These are phyloP conservation scores for Elongisporangium senticosum DNA, from an alignment of 352 stramenopile genomes.

Conservation along the genomic window DNA sequence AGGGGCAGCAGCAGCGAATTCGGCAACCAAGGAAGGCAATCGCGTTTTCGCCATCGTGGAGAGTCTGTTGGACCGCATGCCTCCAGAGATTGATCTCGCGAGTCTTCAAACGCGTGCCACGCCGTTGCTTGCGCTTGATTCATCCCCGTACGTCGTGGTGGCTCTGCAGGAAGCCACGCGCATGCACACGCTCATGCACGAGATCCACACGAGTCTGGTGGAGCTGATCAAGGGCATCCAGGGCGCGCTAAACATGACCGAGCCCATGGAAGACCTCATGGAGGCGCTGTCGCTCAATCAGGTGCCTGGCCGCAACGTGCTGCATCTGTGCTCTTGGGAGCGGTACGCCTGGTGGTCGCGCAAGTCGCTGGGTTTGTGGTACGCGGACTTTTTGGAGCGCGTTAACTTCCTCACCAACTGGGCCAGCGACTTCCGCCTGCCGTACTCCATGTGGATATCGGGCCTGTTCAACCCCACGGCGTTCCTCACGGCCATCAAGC, in stretches of 20 bases:
- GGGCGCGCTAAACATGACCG: slow-evolving; percentile 84
- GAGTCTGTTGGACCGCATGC: slow-evolving; percentile 50
- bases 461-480: slow-evolving; percentile 79
- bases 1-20: slow-evolving; percentile 6
- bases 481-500: slow-evolving; percentile 84
- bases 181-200: slow-evolving; percentile 61
- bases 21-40: slow-evolving; percentile 21
- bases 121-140: slow-evolving; percentile 48
- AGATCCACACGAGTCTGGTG: slow-evolving; percentile 55
- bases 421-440: slow-evolving; percentile 61
- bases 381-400: slow-evolving; percentile 73
- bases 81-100: slow-evolving; percentile 48
- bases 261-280: slow-evolving; percentile 86
- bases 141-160: slow-evolving; percentile 80
- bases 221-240: slow-evolving; percentile 81
- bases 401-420: slow-evolving; percentile 58
- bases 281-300: slow-evolving; percentile 60
- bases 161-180: slow-evolving; percentile 75
- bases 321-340: slow-evolving; percentile 77
- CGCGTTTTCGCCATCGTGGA: slow-evolving; percentile 47
- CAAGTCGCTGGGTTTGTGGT: slow-evolving; percentile 78
- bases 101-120: slow-evolving; percentile 45
- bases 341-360: slow-evolving; percentile 79
- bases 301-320: slow-evolving; percentile 65
- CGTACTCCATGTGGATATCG: slow-evolving; percentile 79